phyloP scores from a whole-genome alignment of 1,284 basidiomycete genomes.

The Ceratobasidium sp. region DNA sequence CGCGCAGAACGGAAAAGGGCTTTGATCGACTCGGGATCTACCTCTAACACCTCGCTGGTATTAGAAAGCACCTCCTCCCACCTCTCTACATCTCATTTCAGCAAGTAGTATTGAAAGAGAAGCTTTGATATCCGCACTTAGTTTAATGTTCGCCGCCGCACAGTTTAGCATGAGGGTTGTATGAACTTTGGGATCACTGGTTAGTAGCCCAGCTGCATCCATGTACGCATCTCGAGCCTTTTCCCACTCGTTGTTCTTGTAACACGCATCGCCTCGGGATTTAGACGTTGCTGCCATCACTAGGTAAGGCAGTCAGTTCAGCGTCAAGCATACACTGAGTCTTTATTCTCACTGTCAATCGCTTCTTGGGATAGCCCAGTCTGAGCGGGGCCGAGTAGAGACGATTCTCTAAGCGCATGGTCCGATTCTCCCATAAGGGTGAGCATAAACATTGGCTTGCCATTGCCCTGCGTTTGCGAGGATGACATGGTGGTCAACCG shows the following conservation, averaged over 20 bases:
- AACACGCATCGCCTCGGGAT: not conserved
- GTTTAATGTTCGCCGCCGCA: not conserved
- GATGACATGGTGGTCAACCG: constrained; percentile 1
- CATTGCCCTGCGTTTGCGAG: not conserved
- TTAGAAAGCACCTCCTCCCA: not conserved
- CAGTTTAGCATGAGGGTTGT: constrained; percentile 3
- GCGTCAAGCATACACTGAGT: not conserved
- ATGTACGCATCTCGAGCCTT: constrained; percentile 4
- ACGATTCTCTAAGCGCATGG: not conserved
- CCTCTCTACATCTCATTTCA: not conserved
- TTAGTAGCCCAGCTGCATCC: not conserved
- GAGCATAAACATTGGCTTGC: constrained; percentile 20
- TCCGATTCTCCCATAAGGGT: not conserved
- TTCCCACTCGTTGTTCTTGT: not conserved
- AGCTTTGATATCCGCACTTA: not conserved
- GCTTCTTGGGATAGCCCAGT: not conserved
- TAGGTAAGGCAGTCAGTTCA: not conserved
- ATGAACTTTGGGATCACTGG: constrained; percentile 1
- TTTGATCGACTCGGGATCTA: constrained; percentile 3
- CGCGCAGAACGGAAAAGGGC: constrained; percentile 8
- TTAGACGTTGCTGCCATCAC: not conserved
- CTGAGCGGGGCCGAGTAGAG: not conserved
- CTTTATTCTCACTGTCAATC: constrained; percentile 13
- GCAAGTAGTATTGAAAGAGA: not conserved
- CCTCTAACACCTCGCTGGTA: not conserved